Evolutionary conservation across 495 filamentous ascomycete genomes (phyloP).

Genomic region (Geoglossum glabrum): DNA sequence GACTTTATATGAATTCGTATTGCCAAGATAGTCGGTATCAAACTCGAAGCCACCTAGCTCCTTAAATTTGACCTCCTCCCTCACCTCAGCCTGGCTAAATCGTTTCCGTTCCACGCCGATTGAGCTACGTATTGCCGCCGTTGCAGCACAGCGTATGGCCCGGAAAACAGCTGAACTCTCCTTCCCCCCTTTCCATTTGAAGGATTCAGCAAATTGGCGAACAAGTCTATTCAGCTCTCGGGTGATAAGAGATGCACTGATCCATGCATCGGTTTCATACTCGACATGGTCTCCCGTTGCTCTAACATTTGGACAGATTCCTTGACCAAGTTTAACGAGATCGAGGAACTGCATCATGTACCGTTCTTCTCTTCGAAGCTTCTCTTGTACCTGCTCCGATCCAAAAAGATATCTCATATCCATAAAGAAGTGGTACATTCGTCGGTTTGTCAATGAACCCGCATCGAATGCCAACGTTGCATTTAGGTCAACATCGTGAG

Average conservation of each 20-base stretch:
- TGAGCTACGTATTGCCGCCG: conserved; percentile 63
- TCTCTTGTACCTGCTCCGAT: conserved; percentile 67
- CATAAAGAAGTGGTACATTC: conserved; percentile 92
- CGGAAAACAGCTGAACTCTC: conserved; percentile 39
- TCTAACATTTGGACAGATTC: conserved; percentile 83
- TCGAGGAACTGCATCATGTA: conserved; percentile 91
- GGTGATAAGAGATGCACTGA: conserved; percentile 83
- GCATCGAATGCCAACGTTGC: conserved; percentile 81
- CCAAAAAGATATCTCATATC: conserved; percentile 79
- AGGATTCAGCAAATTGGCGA: conserved; percentile 71
- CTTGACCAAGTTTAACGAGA: conserved; percentile 84
- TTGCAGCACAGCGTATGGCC: conserved; percentile 59
- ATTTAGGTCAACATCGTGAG: conserved; percentile 61
- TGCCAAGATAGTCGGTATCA: conserved; percentile 31
- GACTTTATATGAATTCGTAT: conserved; percentile 31
- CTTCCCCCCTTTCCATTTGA: conserved; percentile 40
- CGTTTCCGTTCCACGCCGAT: conserved; percentile 72
- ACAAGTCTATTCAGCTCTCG: conserved; percentile 85
- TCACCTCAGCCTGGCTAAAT: conserved; percentile 77
- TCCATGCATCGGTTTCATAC: conserved; percentile 96
- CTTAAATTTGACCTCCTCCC: conserved; percentile 64
- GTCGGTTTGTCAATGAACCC: conserved; percentile 78
- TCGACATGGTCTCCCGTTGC: conserved; percentile 91
- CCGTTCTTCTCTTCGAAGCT: conserved; percentile 58
- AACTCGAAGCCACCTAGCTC: conserved; percentile 59